A percentile compares a stretch with the other conserved stretches of the same genome.
Conservation (phyloP, 2,329 filamentous ascomycete genomes). For the Penicillium sp. region DNA sequence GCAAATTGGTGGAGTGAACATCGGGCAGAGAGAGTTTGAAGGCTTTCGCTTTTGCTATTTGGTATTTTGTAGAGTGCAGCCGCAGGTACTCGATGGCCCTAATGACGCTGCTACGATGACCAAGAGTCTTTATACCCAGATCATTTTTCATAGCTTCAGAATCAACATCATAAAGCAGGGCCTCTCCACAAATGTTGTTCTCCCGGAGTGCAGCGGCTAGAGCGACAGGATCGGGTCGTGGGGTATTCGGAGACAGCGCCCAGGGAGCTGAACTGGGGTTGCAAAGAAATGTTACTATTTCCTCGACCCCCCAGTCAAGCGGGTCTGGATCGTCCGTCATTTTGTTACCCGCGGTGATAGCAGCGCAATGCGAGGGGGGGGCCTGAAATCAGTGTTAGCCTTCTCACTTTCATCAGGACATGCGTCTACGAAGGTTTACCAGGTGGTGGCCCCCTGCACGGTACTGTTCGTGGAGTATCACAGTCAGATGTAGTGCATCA, state of each 20-base stretch:
- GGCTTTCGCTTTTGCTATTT: slow-evolving; percentile 8
- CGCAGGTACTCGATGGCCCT: slow-evolving; percentile 56
- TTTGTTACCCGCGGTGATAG: too few relatives aligned
- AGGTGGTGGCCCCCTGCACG: background rate
- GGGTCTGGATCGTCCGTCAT: slow-evolving; percentile 47
- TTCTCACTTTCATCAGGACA: background rate
- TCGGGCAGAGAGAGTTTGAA: background rate
- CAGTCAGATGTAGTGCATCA: background rate
- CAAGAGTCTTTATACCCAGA: slow-evolving; percentile 54
- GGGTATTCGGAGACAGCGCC: slow-evolving; percentile 28
- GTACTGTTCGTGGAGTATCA: background rate
- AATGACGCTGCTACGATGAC: slow-evolving; percentile 55
- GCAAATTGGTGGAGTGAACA: background rate
- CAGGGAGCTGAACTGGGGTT: slow-evolving; percentile 45
- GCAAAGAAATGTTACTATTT: slow-evolving; percentile 63
- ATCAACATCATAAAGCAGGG: slow-evolving; percentile 56
- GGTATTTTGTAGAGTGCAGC: slow-evolving; percentile 49
- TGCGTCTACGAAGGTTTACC: background rate
- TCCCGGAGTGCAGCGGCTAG: slow-evolving; percentile 56
- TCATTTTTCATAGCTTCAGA: slow-evolving; percentile 48
- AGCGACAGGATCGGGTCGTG: slow-evolving; percentile 48
- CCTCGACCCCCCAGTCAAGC: slow-evolving; percentile 65
- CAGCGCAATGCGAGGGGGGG: too few relatives aligned
- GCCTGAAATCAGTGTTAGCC: background rate
- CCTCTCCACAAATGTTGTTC: slow-evolving; percentile 61